Base-by-base conservation (phyloP, 1,139 yeast species). In the Wickerhamomyces sp. region DNA sequence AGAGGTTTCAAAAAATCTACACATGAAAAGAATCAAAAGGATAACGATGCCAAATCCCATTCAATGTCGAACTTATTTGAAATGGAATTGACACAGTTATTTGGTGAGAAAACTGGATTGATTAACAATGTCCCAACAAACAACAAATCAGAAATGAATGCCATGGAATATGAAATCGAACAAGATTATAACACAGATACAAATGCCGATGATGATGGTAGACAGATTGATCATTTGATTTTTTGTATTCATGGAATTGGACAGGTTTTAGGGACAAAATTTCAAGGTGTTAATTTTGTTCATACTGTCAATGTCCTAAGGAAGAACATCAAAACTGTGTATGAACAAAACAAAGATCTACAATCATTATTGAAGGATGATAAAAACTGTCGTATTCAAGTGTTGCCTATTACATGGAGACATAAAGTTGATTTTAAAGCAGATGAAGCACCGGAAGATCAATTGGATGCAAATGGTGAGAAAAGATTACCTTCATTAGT, bases 201-300 rank as follows among this genome's bases (percentile, higher is more conserved):
- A 7, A 47, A 43, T 7, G 54, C 63, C 1, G 52, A 56, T 31
- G 60, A 65, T 26, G 67, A 75, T 6, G 51, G 48, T 36, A 67
- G 95, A 48, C 71, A 78, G 31, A 73, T 90, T 15, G 90, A 88
- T 43, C 97, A 93, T 64, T 66, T 93, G 46, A 78, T 91, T 2
- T 69, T 93, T 15, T 93, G 41, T 18, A 37, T 43, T 35, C 39
- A 32, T 36, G 39, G 42, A 9, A 27, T 39, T 26, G 41, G 40
- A 11, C 39, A 42, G 15, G 34, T 18, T 15, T 10, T 42, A n/a
- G 44, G 40, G 4, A 77, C 79, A 46, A 79, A 79, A 53, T 83
- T 84, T 53, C 89, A 88, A 52, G 79, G 87, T 31, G 80, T 89
- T 44, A 87, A 88, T 58, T 90, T 90, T 65, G 82, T 91, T 6